Percentiles rank a stretch among this genome's conserved stretches.
phyloP scores from a whole-genome alignment of 2,329 filamentous ascomycete species.

The Verruconis gallopava region DNA sequence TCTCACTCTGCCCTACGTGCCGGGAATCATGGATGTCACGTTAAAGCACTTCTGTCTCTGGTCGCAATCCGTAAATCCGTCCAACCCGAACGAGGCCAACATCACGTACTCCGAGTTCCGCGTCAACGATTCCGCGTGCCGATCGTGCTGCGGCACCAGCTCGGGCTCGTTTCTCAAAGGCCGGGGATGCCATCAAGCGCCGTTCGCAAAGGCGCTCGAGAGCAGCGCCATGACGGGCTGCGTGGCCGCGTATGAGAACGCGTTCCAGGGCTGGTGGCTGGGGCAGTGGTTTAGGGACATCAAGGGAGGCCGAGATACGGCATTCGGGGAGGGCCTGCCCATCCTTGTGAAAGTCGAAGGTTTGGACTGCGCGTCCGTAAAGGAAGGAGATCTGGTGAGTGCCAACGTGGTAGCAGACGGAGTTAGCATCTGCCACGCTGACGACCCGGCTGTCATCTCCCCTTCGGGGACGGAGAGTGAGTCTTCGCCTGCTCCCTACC shows the following conservation, averaged over 20 bases:
- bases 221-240: background rate
- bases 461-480: background rate
- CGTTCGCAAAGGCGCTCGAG: background rate
- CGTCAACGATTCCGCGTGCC: background rate
- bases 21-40: background rate
- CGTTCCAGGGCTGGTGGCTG: background rate
- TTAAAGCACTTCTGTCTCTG: background rate
- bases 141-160: background rate
- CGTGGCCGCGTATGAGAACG: background rate
- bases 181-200: background rate
- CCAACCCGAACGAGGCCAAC: too few species aligned
- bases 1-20: background rate
- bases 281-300: background rate
- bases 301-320: background rate
- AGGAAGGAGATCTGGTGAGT: background rate
- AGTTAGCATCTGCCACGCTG: background rate
- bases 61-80: background rate
- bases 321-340: background rate
- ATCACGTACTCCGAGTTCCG: background rate
- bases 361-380: background rate
- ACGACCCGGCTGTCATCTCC: background rate
- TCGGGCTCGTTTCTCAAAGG: background rate
- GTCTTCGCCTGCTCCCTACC: background rate
- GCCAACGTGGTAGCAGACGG: background rate
- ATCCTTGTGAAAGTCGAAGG: background rate